These are phyloP conservation scores for Neopestalotiopsis sp. DNA, from an alignment of 2,329 filamentous ascomycete species.

Conservation along the genomic window DNA sequence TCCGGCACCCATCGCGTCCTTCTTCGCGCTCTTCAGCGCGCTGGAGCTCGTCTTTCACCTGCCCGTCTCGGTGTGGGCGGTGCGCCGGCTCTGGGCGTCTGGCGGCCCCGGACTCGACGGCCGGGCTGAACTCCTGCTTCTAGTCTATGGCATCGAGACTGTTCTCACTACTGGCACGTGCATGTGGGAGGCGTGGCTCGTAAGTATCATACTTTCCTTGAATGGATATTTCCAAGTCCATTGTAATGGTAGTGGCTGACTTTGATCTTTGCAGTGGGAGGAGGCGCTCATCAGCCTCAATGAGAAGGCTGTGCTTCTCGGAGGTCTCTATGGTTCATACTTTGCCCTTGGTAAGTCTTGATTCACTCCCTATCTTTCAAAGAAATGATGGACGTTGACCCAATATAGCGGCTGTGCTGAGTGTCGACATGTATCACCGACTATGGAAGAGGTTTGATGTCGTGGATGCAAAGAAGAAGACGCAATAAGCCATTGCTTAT, in stretches of 20 bases:
- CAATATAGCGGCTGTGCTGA: constrained; percentile 52
- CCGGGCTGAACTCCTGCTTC: constrained; percentile 52
- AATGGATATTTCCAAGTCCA: background rate
- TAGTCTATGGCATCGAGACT: constrained; percentile 58
- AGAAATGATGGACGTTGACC: background rate
- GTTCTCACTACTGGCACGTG: constrained; percentile 58
- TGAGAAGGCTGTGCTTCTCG: constrained; percentile 53
- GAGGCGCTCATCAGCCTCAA: constrained; percentile 46
- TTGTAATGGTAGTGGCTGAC: background rate
- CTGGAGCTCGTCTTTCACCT: constrained; percentile 58
- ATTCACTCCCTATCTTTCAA: constrained; percentile 21
- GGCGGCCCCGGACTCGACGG: constrained; percentile 37
- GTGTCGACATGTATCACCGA: constrained; percentile 60
- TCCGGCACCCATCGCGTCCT: constrained; percentile 44
- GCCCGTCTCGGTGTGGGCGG: constrained; percentile 55
- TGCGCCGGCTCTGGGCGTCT: constrained; percentile 41
- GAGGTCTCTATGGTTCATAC: constrained; percentile 58
- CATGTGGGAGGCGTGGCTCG: constrained; percentile 52
- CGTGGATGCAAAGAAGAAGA: constrained; percentile 45
- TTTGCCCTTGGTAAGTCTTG: constrained; percentile 55
- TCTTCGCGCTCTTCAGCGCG: constrained; percentile 57
- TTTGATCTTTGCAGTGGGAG: constrained; percentile 45
- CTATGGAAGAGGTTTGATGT: constrained; percentile 49
- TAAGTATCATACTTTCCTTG: background rate
- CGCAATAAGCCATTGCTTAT: constrained; percentile 35